Evolutionary conservation across 371 early-diverging fungal species (phyloP), one percentile per base, ranked within the genome.

Genomic region (Catenaria anguillulae): DNA sequence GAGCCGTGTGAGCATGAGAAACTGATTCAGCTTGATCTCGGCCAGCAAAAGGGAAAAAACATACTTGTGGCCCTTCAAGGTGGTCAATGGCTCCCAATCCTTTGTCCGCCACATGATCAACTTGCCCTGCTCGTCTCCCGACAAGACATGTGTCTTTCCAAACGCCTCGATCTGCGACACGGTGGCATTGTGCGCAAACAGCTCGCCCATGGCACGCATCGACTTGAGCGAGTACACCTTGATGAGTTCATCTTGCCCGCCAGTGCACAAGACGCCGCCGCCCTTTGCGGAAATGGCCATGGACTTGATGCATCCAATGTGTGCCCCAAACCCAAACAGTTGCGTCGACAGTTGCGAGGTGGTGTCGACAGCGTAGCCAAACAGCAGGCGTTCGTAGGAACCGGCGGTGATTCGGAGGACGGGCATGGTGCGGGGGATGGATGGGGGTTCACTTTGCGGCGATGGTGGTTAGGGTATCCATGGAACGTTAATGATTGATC

Each of bases 61-160:
- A 69, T 77, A 81, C 83, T 82, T 87, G 79, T 96, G 97, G n/a
- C 92, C 95, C 65, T 84, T 86, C 40, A 96, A 74, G 43, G 79
- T 83, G 70, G 88, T 91, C 62, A 97, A 77, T 55, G 82, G 81
- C 69, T 93, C 95, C 98, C 98, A 97, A 71, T 96, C 98, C 67
- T 86, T 88, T 43, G 90, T 84, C 67, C 97, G 77, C 77, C 88
- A 90, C 48, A 97, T 80, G 55, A 85, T 83, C 31, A 97, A 79
- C 1, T 77, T 77, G 46, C 91, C 90, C 71, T 94, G 96, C 43
- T 91, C 94, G 63, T 88, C 84, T 43, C 87, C 88, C 33, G 90
- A 84, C 15, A 97, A 70, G 79, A 97, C 78, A 64, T 95, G 92
- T 0, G 84, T 74, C 65, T 79, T 84, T 33, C 81, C 78, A 70